phyloP scores from a whole-genome alignment of 257 asterid genomes.

The Lycium ferocissimum region DNA sequence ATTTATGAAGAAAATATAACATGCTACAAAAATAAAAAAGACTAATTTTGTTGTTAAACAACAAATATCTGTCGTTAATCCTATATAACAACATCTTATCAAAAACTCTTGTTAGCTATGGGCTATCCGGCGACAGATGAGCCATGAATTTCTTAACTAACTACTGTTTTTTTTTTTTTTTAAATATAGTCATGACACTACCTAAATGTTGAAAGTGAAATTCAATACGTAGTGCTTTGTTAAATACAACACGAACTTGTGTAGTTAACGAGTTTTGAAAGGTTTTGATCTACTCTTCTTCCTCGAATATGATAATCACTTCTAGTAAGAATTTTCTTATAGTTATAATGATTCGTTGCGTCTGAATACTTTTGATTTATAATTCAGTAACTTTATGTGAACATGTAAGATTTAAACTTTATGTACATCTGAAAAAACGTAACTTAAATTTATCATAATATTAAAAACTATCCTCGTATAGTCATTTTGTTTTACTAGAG shows the following conservation, averaged over 20 bases:
- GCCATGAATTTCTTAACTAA: neutral
- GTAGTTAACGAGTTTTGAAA: neutral
- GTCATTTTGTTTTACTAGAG: constrained; percentile 4
- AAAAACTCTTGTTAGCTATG: neutral
- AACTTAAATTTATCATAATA: neutral
- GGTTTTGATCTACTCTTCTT: neutral
- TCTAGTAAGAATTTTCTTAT: too few relatives aligned
- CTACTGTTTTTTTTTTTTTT: neutral
- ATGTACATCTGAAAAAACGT: neutral
- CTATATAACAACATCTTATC: neutral
- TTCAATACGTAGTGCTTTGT: neutral
- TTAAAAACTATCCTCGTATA: neutral
- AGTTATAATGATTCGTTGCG: too few relatives aligned
- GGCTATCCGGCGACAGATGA: neutral
- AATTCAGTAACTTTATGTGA: neutral
- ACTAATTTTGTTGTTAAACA: neutral
- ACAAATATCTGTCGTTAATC: neutral
- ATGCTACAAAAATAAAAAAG: neutral
- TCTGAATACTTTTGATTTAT: neutral
- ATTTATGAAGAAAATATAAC: neutral
- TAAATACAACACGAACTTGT: neutral
- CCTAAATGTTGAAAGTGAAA: neutral
- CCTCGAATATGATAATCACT: too few relatives aligned
- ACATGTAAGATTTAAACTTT: neutral
- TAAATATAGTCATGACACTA: neutral